These are phyloP conservation scores for Penicillium hordei DNA, from an alignment of 2,329 filamentous ascomycete species.

Conservation along the genomic window DNA sequence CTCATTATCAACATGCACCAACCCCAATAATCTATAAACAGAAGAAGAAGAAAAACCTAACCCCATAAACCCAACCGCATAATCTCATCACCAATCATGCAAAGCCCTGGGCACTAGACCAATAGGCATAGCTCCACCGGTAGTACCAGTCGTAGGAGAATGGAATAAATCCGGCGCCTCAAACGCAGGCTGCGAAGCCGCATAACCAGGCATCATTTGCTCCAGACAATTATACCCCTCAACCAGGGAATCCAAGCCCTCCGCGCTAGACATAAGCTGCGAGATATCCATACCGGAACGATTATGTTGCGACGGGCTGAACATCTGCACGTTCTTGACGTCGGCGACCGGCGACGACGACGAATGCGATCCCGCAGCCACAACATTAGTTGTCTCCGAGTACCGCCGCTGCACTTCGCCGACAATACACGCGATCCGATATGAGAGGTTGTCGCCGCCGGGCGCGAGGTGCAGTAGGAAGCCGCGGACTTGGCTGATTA, in stretches of 20 bases:
- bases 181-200: conserved; percentile 16
- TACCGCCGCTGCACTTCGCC: conserved; percentile 34
- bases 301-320: conserved; percentile 3
- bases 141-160: conserved; percentile 13
- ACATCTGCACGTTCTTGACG: conserved; percentile 15
- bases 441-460: conserved; percentile 35
- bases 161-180: conserved; percentile 20
- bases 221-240: conserved; percentile 28
- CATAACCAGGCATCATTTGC: conserved; percentile 28
- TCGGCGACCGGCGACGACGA: conserved; percentile 22
- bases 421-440: conserved; percentile 35
- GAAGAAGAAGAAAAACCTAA: neutral
- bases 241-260: conserved; percentile 25
- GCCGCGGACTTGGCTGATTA: conserved; percentile 35
- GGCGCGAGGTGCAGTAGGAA: conserved; percentile 36
- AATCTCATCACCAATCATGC: conserved; percentile 22
- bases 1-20: neutral
- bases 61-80: neutral
- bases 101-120: conserved; percentile 25
- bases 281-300: conserved; percentile 23
- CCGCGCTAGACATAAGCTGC: conserved; percentile 20
- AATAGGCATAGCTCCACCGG: conserved; percentile 26
- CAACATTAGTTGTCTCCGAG: conserved; percentile 20
- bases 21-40: neutral
- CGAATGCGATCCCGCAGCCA: conserved; percentile 8